Evolutionary conservation across 1,284 basidiomycete genomes (phyloP).

Genomic region (Apiotrichum mycotoxinovorans): DNA sequence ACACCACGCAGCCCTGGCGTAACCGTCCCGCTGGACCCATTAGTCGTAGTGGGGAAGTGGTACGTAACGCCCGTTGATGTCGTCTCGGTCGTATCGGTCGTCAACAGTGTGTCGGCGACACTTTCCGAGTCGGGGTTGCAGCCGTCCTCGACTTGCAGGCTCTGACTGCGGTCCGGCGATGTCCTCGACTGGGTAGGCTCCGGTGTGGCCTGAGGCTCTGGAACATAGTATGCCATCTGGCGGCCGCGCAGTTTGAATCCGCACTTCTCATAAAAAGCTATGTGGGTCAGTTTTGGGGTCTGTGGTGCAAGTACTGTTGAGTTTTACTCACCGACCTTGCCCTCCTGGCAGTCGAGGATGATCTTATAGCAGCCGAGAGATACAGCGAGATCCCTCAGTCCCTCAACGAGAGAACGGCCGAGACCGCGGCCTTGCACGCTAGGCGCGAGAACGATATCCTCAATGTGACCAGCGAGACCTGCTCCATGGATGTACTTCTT

Average conservation of each 20-base stretch:
- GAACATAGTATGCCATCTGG: constrained; percentile 36
- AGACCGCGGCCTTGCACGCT: constrained; percentile 83
- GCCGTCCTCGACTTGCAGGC: neutral
- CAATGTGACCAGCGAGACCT: constrained; percentile 86
- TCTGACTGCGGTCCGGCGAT: neutral
- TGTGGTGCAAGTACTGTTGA: neutral
- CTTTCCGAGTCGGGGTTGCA: constrained; percentile 1
- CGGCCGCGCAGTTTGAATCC: constrained; percentile 52
- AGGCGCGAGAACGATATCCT: constrained; percentile 92
- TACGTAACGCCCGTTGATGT: constrained; percentile 26
- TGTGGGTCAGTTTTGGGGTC: neutral
- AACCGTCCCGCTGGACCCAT: neutral
- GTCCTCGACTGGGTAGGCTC: neutral
- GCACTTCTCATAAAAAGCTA: constrained; percentile 96
- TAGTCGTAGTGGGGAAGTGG: constrained; percentile 19
- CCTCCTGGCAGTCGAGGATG: constrained; percentile 86
- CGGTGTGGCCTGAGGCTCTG: neutral
- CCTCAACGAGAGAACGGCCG: constrained; percentile 77
- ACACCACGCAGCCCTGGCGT: neutral
- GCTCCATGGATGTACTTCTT: constrained; percentile 84
- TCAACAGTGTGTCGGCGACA: constrained; percentile 6
- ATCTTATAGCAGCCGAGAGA: constrained; percentile 84
- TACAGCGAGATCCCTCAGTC: constrained; percentile 74
- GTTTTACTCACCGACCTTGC: constrained; percentile 73
- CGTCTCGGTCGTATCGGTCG: constrained; percentile 4